Conservation (phyloP, 208 protist genomes). For the Crithidia acanthocephali region DNA sequence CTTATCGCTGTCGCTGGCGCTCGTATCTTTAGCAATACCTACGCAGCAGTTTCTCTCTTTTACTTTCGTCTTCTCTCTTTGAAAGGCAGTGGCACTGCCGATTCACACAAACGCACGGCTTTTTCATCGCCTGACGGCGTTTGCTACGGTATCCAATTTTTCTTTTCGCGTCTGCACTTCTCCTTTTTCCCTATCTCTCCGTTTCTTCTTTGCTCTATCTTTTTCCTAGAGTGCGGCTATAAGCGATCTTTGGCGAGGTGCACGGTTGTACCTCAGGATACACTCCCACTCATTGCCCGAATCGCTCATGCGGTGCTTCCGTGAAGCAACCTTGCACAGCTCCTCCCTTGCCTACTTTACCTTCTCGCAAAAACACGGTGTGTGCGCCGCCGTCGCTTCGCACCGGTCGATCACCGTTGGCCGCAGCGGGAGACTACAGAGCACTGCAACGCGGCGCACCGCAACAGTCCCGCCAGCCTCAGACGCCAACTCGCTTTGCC, state of each 20-base stretch:
- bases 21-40: no score
- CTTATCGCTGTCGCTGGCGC: no score
- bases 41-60: no score
- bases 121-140: no score
- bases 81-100: no score
- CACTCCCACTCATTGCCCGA: neutral
- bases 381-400: neutral
- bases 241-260: neutral
- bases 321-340: neutral
- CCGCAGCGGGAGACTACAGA: neutral
- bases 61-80: no score
- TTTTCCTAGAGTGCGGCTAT: no score
- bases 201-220: no score
- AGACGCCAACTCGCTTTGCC: neutral
- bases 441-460: neutral
- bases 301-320: constrained; percentile 8
- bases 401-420: neutral
- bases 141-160: no score
- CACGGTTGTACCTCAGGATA: neutral
- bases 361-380: neutral
- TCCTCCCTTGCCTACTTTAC: neutral
- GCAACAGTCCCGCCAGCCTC: neutral
- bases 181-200: no score
- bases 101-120: no score
- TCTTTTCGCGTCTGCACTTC: no score